Evolutionary conservation across 129 eudicot species (phyloP), one percentile per base, ranked within the genome.

Genomic region (Pulicaria dysenterica): DNA sequence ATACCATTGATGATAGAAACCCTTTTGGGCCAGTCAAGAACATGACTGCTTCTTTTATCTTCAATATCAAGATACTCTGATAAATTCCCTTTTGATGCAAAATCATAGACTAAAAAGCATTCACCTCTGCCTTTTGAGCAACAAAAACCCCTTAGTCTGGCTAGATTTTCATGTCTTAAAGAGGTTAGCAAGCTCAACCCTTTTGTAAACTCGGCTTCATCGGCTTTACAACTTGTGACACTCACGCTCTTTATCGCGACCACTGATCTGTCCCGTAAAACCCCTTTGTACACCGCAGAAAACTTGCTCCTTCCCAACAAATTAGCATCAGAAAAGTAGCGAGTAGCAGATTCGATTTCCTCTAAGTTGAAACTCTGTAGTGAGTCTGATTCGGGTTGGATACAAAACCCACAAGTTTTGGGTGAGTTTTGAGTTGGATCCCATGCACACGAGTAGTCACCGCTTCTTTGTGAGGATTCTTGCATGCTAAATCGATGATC

Each of bases 271-370:
- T 93, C 96, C 46, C 90, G 85, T 71, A 89, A 45, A 37, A 82
- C 63, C 38, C 96, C 98, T 74, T 84, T 87, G 56, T 89, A 87
- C 15, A 93, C 98, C 0, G 92, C 82, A 4, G 96, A 89, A 67
- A 93, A 90, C 60, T 83, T 93, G 41, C 92, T 77, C 79, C 74
- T 85, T 51, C 98, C 98, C 69, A 93, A 68, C 43, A 93, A 71
- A 66, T 84, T 93, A 66, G 64, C 72, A 61, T 90, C 97, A 2
- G 97, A 85, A 58, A 94, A 94, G 78, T 94, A 86, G 54, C 84
- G 82, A 19, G 98, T 94, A 8, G 98, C 96, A 0, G 93, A 87
- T 63, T 94, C 96, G n/a, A 94, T 83, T 53, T 94, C 98, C 74
- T 90, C 98, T 89, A 94, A 69, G 47, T 90, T 90, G 48, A 80